Conservation (phyloP, 2,329 filamentous ascomycete species). For the Talaromyces pinophilus region DNA sequence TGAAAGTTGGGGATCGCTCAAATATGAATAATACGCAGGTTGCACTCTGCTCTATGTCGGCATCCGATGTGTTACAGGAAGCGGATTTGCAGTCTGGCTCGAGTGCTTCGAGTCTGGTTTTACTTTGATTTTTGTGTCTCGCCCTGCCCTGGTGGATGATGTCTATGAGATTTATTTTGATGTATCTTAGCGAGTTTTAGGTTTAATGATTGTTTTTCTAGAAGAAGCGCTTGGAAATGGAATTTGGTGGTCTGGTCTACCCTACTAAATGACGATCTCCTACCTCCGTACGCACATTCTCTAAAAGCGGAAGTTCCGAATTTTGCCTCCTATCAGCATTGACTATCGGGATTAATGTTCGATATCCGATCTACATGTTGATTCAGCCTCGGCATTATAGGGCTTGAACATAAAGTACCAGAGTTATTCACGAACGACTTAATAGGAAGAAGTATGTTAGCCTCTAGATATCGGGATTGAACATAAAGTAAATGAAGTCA, state of each 20-base stretch:
- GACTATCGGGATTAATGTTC: not conserved
- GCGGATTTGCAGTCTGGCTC: not conserved
- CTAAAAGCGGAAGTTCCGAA: not conserved
- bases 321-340: not conserved
- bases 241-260: not conserved
- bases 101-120: conserved; percentile 12
- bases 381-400: not conserved
- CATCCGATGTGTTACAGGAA: not conserved
- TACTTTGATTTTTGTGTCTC: not conserved
- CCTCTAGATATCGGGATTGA: not conserved
- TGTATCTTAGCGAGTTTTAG: not conserved
- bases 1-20: not conserved
- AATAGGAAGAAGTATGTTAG: not conserved
- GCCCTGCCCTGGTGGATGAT: not conserved
- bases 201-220: not conserved
- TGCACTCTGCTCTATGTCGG: conserved; percentile 4
- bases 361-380: not conserved
- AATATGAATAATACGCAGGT: not conserved
- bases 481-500: too few relatives aligned
- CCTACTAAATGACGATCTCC: not conserved
- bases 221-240: not conserved
- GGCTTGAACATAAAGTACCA: not conserved
- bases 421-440: not conserved
- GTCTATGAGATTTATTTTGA: not conserved
- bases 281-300: not conserved